Percentiles rank a stretch among this genome's conserved stretches.
These are phyloP conservation scores for Chenopodium album DNA, from an alignment of 148 eudicot genomes.

Conservation along the genomic window DNA sequence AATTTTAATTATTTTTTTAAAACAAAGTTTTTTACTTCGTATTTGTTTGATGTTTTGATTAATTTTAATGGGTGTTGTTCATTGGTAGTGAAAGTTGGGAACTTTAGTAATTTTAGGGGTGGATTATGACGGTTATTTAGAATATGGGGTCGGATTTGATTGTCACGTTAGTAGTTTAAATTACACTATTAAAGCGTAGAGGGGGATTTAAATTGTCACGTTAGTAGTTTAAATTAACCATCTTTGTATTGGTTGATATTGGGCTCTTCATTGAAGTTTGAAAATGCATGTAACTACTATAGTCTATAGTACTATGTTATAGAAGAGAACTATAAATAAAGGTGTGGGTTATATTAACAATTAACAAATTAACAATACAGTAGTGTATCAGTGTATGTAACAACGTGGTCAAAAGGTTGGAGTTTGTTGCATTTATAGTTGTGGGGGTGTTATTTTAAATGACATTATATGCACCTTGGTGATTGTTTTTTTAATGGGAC, in stretches of 20 bases:
- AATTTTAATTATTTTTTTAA: neutral
- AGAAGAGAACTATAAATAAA: neutral
- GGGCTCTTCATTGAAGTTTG: neutral
- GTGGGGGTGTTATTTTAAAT: neutral
- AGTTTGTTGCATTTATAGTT: slow-evolving; percentile 15
- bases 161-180: no score
- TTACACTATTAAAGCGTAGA: no score
- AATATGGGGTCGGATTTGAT: no score
- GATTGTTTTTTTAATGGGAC: neutral
- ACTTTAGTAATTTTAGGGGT: neutral
- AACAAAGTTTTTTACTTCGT: neutral
- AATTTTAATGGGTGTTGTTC: neutral
- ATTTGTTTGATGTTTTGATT: neutral
- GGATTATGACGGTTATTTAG: neutral
- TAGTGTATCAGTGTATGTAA: no score
- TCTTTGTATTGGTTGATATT: neutral
- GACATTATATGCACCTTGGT: neutral
- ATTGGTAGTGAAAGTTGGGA: neutral
- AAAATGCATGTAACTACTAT: neutral
- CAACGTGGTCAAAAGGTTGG: neutral
- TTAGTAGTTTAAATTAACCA: no score
- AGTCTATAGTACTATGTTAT: neutral
- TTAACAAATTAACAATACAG: neutral
- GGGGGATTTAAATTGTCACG: no score
- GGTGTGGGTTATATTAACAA: neutral